These are phyloP conservation scores for Baorangia bicolor DNA, from an alignment of 768 basidiomycete genomes.

Conservation along the genomic window DNA sequence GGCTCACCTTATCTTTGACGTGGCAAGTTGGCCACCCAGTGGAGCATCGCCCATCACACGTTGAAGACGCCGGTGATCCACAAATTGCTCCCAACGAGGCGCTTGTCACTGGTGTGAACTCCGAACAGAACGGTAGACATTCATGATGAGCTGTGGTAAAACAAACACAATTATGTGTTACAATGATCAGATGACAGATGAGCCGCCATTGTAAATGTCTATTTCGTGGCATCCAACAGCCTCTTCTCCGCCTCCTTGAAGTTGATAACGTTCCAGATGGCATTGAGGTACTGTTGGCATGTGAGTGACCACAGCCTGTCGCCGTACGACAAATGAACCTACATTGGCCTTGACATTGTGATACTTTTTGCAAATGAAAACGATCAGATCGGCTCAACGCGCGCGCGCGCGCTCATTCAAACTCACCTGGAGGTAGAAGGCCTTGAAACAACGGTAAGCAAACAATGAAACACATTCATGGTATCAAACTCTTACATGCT, in stretches of 20 bases:
- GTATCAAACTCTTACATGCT: constrained; percentile 58
- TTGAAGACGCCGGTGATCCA: not conserved
- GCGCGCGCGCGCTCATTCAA: not conserved
- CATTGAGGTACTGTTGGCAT: constrained; percentile 74
- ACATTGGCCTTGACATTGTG: constrained; percentile 94
- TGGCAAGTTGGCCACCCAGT: not conserved
- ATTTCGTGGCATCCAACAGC: constrained; percentile 38
- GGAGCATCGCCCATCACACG: not conserved
- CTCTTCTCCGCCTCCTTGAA: constrained; percentile 86
- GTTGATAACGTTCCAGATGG: constrained; percentile 96
- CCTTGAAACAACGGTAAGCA: constrained; percentile 36
- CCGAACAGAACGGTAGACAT: not conserved
- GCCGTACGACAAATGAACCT: constrained; percentile 34
- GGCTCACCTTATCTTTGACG: not conserved
- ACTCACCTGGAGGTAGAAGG: constrained; percentile 55
- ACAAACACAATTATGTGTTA: constrained; percentile 7
- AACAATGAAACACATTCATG: constrained; percentile 5
- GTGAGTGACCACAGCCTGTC: constrained; percentile 3
- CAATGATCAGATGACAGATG: constrained; percentile 1
- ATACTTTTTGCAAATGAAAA: constrained; percentile 52
- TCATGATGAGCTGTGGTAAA: not conserved
- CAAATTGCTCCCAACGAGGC: not conserved
- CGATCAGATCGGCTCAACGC: not conserved
- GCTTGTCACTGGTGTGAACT: too few species aligned
- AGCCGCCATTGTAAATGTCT: constrained; percentile 3